A percentile compares a stretch with the other conserved stretches of the same genome.
Evolutionary conservation across 495 filamentous ascomycete genomes (phyloP).

Genomic region (Cercophora newfieldiana): DNA sequence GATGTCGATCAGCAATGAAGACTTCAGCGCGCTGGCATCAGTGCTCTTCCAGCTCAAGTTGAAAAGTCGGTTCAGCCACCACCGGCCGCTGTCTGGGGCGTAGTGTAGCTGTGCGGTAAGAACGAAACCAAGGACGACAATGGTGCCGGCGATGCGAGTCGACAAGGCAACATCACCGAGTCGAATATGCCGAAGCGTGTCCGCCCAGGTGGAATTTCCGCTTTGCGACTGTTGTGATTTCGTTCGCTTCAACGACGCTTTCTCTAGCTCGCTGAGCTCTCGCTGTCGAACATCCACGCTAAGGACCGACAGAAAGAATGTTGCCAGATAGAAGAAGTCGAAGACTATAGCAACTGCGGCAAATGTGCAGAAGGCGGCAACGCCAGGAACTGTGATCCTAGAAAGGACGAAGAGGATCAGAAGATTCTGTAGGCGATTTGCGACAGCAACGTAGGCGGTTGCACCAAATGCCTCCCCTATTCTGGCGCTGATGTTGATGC

Average conservation of each 20-base stretch:
- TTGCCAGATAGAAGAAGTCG: conserved; percentile 69
- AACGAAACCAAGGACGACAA: conserved; percentile 61
- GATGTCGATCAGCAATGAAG: conserved; percentile 49
- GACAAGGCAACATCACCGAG: conserved; percentile 54
- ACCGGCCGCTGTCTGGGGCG: conserved; percentile 52
- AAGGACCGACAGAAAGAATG: conserved; percentile 71
- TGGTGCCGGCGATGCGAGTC: conserved; percentile 61
- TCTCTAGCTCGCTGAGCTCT: conserved; percentile 58
- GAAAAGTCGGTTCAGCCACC: conserved; percentile 43
- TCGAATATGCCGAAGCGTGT: conserved; percentile 48
- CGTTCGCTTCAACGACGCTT: conserved; percentile 39
- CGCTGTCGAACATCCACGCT: conserved; percentile 71
- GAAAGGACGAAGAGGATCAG: conserved; percentile 57
- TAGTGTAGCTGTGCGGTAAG: conserved; percentile 66
- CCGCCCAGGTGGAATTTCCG: conserved; percentile 48
- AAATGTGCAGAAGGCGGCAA: conserved; percentile 69
- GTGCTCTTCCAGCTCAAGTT: conserved; percentile 27
- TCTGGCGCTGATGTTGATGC: conserved; percentile 57
- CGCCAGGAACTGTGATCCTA: conserved; percentile 57
- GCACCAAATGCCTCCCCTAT: conserved; percentile 68
- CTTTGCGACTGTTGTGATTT: conserved; percentile 23
- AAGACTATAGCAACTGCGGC: conserved; percentile 65
- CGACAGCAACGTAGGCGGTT: conserved; percentile 64
- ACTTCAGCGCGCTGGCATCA: conserved; percentile 33
- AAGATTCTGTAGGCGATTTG: conserved; percentile 60